Conservation (phyloP, 495 filamentous ascomycete species). For the Hypomontagnella monticulosa region DNA sequence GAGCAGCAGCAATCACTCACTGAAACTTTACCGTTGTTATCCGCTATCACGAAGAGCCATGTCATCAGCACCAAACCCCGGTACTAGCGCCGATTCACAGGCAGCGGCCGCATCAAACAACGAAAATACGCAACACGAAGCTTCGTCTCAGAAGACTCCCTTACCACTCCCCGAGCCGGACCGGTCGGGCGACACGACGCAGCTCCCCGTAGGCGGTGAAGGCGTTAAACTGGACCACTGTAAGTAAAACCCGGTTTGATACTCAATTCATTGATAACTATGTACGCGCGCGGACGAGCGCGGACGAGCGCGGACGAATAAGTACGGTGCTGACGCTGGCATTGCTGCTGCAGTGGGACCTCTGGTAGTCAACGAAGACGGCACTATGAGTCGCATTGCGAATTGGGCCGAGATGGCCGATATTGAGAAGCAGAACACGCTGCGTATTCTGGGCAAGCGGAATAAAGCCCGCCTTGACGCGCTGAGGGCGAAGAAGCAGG, state of each 20-base stretch:
- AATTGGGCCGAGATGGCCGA: constrained; percentile 76
- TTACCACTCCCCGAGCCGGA: constrained; percentile 26
- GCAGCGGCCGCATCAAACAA: not conserved
- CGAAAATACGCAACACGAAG: constrained; percentile 5
- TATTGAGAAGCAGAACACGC: constrained; percentile 67
- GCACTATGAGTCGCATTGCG: constrained; percentile 68
- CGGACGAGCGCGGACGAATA: too few relatives aligned
- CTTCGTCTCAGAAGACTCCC: constrained; percentile 11
- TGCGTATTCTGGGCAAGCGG: constrained; percentile 69
- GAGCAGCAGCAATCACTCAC: constrained; percentile 11
- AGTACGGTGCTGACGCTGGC: not conserved
- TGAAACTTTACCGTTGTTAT: constrained; percentile 12
- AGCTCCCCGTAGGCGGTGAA: constrained; percentile 34
- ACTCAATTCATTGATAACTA: not conserved
- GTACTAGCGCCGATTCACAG: constrained; percentile 4
- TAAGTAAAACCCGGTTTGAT: constrained; percentile 9
- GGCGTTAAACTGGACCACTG: constrained; percentile 31
- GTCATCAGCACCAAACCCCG: constrained; percentile 28
- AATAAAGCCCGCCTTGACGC: constrained; percentile 69
- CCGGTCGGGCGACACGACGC: constrained; percentile 13
- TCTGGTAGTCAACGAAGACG: constrained; percentile 74
- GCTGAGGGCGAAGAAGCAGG: constrained; percentile 52
- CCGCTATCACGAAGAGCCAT: constrained; percentile 29
- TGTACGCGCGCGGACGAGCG: too few relatives aligned
- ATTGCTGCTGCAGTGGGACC: constrained; percentile 59